Percentiles rank a stretch among this genome's conserved stretches.
phyloP scores from a whole-genome alignment of 257 asterid genomes.

The Capsicum rhomboideum region DNA sequence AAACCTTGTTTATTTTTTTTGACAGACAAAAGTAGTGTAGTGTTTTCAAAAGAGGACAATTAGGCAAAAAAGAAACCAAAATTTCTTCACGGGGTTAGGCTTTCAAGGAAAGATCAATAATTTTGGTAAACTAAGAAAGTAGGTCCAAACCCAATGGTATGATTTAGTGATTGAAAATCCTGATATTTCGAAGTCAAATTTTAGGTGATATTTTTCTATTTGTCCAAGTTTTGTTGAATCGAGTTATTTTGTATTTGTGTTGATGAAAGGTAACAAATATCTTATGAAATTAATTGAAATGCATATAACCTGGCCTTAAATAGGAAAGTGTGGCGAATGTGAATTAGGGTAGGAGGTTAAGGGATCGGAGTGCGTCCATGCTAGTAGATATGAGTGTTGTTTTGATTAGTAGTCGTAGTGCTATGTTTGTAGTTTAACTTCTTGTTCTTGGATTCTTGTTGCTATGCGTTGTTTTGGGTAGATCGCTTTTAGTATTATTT shows the following conservation, averaged over 20 bases:
- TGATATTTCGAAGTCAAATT: background rate
- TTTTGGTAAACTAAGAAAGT: background rate
- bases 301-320: background rate
- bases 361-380: no score
- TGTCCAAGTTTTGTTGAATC: background rate
- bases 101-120: conserved; percentile 1
- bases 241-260: background rate
- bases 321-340: no score
- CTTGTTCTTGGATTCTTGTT: no score
- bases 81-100: conserved; percentile 6
- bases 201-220: no score
- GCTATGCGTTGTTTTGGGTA: no score
- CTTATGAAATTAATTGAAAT: background rate
- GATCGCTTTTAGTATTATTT: no score
- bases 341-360: no score
- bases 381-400: no score
- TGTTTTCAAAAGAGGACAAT: background rate
- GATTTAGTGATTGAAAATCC: background rate
- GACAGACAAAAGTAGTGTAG: background rate
- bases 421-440: no score
- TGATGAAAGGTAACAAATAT: background rate
- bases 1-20: conserved; percentile 1
- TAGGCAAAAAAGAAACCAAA: background rate
- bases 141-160: background rate
- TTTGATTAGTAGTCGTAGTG: no score